Evolutionary conservation across 192 early-diverging fungal species (phyloP), one percentile per base, ranked within the genome.

Genomic region (Backusella sp.): DNA sequence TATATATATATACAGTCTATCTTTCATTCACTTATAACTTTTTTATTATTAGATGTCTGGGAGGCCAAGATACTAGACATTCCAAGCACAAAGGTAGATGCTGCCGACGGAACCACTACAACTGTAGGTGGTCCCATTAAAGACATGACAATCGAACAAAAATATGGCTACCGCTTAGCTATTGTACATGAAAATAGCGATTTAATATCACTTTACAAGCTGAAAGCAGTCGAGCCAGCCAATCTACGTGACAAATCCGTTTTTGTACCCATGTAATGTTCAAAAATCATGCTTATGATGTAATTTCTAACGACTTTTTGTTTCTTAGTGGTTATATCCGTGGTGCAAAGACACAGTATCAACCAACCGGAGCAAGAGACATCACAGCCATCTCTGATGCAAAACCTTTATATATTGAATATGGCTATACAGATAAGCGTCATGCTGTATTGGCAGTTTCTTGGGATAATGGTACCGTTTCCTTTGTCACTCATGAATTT

Each of bases 161-260:
- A 69, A 1, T 80, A 78, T 41, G 89, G 89, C 5, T 80, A 86
- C 21, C 78, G 90, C 34, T 46, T 92, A 35, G 85, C 86, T 4
- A 82, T 92, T 30, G 66, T 76, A 9, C 90, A 87, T 78, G 84
- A 85, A 35, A 67, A 88, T 49, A 79, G 80, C 2, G 80, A 87
- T 17, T 68, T 89, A 21, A 21, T 90, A 21, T 85, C 83, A 0
- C 72, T 90, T 0, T 85, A 89, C 23, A 15, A 73, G 15, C 59
- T 90, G 0, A 68, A 72, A 37, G 62, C 73, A 1, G 76, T 79
- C 1, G 76, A 82, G 1, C 35, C 76, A 1, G 76, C 84, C 42
- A 49, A 77, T 4, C 59, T 79, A 12, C 75, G 79, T 28, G 49
- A 75, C n/a, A 80, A 83, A n/a, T 77, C 76, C 8, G 73, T 78